Percentiles rank a stretch among this genome's conserved stretches.
Conservation (phyloP, 176 grass and related monocot genomes). For the Melocanna baccifera region DNA sequence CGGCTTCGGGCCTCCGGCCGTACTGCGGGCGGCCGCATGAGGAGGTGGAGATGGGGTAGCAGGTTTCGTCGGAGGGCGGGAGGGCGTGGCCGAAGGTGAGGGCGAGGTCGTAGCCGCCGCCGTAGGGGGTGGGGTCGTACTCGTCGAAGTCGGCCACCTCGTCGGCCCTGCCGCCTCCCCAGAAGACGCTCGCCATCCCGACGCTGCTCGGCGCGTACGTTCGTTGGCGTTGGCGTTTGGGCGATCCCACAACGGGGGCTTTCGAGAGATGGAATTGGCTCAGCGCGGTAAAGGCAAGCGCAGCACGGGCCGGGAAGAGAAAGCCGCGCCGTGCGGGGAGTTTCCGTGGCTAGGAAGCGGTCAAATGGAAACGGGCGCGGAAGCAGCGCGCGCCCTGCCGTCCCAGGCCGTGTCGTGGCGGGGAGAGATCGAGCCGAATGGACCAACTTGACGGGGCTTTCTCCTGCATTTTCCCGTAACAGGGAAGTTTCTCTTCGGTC, state of each 20-base stretch:
- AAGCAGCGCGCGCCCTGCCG: conserved; percentile 1
- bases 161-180: conserved; percentile 35
- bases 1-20: conserved; percentile 23
- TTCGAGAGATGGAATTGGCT: not conserved
- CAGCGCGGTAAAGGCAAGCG: not conserved
- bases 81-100: conserved; percentile 75
- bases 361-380: not conserved
- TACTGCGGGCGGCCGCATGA: conserved; percentile 48
- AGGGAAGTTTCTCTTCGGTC: not conserved
- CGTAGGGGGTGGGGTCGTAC: conserved; percentile 84
- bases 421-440: not conserved
- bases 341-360: conserved; percentile 16
- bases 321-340: not conserved
- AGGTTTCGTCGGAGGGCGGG: conserved; percentile 75
- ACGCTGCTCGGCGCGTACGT: not conserved
- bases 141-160: conserved; percentile 79
- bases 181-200: conserved; percentile 52
- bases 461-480: not conserved
- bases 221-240: conserved; percentile 16
- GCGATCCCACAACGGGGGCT: not conserved
- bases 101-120: conserved; percentile 72
- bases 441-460: not conserved
- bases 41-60: conserved; percentile 59
- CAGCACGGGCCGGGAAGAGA: not conserved
- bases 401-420: not conserved